A percentile compares a stretch with the other conserved stretches of the same genome.
phyloP scores from a whole-genome alignment of 2,329 filamentous ascomycete genomes.

The Nothopassalora personata region DNA sequence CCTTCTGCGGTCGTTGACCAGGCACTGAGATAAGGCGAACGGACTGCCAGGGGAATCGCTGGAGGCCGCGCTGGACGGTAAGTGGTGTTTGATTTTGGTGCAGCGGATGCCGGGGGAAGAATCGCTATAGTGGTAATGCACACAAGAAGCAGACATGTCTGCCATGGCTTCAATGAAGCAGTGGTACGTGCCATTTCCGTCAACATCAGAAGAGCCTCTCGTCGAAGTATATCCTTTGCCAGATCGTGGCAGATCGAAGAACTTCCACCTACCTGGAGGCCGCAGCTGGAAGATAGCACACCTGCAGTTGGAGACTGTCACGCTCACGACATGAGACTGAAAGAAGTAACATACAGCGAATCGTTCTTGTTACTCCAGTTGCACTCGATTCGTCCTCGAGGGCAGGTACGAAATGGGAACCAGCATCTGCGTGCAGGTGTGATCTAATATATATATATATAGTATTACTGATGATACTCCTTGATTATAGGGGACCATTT shows the following conservation, averaged over 20 bases:
- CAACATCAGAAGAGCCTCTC: not conserved
- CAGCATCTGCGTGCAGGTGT: not conserved
- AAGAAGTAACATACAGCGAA: not conserved
- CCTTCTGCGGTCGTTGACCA: slow-evolving; percentile 41
- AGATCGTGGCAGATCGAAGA: not conserved
- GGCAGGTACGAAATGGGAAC: not conserved
- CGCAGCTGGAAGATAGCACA: not conserved
- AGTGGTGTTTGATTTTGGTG: not conserved
- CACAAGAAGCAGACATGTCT: not conserved
- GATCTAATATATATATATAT: no score
- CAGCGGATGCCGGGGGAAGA: not conserved
- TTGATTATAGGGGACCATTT: no score
- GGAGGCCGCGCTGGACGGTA: slow-evolving; percentile 62
- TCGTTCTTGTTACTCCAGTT: not conserved
- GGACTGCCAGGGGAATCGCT: slow-evolving; percentile 65
- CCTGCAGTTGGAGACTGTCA: not conserved
- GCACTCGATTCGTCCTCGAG: not conserved
- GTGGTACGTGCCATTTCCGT: not conserved
- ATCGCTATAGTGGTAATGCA: not conserved
- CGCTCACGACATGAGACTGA: not conserved
- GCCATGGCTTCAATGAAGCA: not conserved
- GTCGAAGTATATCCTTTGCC: not conserved
- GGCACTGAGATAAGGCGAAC: slow-evolving; percentile 66
- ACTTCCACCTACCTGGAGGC: not conserved
- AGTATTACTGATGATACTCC: no score